Percentiles rank a stretch among this genome's conserved stretches.
Evolutionary conservation across 805 yeast genomes (phyloP).

Genomic region (Myxozyma sirexii): DNA sequence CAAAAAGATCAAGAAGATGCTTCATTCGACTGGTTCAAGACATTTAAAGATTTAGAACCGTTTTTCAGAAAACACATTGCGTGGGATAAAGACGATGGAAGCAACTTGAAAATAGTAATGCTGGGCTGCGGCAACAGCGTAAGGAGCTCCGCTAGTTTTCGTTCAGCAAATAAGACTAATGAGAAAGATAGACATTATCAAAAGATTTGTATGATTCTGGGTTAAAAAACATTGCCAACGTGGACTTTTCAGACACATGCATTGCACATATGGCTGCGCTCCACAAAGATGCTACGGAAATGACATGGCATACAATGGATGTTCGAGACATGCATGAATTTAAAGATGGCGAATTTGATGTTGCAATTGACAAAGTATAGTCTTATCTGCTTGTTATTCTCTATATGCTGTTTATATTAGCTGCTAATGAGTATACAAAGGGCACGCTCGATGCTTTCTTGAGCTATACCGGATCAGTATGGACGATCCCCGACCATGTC

Average conservation of each 20-base stretch:
- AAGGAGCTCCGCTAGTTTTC: background rate
- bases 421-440: background rate
- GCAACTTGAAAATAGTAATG: conserved; percentile 31
- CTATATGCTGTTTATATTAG: too few species aligned
- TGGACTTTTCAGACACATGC: conserved; percentile 37
- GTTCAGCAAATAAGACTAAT: background rate
- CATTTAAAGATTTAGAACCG: conserved; percentile 32
- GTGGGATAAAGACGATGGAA: conserved; percentile 8
- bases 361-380: conserved; percentile 37
- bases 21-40: conserved; percentile 39
- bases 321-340: conserved; percentile 36
- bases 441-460: conserved; percentile 38
- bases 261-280: conserved; percentile 34
- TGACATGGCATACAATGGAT: conserved; percentile 38
- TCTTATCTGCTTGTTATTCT: too few species aligned
- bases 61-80: conserved; percentile 29
- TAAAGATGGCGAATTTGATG: conserved; percentile 31
- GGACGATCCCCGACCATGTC: conserved; percentile 37
- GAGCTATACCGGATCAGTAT: conserved; percentile 38
- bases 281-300: conserved; percentile 29
- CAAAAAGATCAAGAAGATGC: conserved; percentile 30
- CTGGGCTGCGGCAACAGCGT: conserved; percentile 39
- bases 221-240: conserved; percentile 34
- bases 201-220: conserved; percentile 36
- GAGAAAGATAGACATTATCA: conserved; percentile 31